phyloP scores from a whole-genome alignment of 768 basidiomycete species.

The Kwoniella dejecticola region DNA sequence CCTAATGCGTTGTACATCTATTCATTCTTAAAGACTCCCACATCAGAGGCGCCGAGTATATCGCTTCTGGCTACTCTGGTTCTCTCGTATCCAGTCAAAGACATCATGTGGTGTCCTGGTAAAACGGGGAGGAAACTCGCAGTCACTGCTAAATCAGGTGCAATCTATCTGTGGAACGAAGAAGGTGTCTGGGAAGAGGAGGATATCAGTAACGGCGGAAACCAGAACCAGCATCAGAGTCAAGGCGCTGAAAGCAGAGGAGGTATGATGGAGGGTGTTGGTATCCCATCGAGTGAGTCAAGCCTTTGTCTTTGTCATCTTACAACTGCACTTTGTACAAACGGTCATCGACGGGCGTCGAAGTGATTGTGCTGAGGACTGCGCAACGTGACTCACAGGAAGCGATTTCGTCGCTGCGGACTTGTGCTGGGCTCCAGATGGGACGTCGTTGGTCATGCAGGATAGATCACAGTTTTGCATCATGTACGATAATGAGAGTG shows the following conservation, averaged over 20 bases:
- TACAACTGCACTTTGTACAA: no score
- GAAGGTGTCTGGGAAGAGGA: constrained; percentile 50
- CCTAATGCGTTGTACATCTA: constrained; percentile 71
- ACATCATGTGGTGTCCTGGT: constrained; percentile 75
- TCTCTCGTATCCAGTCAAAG: constrained; percentile 66
- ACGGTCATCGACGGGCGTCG: no score
- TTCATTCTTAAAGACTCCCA: constrained; percentile 67
- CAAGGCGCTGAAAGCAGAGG: constrained; percentile 64
- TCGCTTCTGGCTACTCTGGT: constrained; percentile 57
- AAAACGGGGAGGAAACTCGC: constrained; percentile 47
- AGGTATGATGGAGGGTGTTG: constrained; percentile 78
- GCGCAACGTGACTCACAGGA: constrained; percentile 44
- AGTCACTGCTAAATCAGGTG: constrained; percentile 23
- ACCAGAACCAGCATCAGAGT: no score
- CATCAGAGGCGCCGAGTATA: constrained; percentile 52
- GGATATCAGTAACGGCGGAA: background rate
- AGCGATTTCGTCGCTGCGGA: constrained; percentile 73
- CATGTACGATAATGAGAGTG: constrained; percentile 39
- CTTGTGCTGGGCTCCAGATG: constrained; percentile 80
- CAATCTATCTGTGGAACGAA: constrained; percentile 51
- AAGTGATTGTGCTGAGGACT: no score
- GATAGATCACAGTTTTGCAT: constrained; percentile 76
- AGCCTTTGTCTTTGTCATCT: background rate
- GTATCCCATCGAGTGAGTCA: constrained; percentile 78
- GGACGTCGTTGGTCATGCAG: constrained; percentile 73